phyloP scores from a whole-genome alignment of 1,139 yeast genomes.

The Yamadazyma atmosphaerica region DNA sequence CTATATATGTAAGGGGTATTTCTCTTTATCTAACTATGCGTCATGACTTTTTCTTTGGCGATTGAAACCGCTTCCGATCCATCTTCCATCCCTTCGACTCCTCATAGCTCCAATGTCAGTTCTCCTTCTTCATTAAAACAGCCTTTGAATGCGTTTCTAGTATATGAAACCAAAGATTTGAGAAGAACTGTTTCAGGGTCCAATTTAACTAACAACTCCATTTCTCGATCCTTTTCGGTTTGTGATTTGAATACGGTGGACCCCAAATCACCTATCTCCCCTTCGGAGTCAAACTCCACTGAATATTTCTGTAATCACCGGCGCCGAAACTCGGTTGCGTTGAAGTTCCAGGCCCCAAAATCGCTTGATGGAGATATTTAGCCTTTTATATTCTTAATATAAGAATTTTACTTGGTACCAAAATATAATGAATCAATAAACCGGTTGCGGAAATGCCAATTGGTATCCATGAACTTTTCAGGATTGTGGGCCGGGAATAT shows the following conservation, averaged over 20 bases:
- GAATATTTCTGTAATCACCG: not conserved
- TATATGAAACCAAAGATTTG: constrained; percentile 12
- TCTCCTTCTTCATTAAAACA: constrained; percentile 13
- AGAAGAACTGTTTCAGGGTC: constrained; percentile 12
- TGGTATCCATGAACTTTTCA: constrained; percentile 42
- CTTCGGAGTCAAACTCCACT: constrained; percentile 3
- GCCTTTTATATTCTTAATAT: too few relatives aligned
- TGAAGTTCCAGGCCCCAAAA: not conserved
- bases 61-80: constrained; percentile 18
- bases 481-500: constrained; percentile 24
- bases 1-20: too few relatives aligned
- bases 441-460: constrained; percentile 67
- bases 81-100: not conserved
- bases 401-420: constrained; percentile 69
- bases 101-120: not conserved
- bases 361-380: not conserved
- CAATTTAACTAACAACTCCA: constrained; percentile 4
- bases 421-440: constrained; percentile 79
- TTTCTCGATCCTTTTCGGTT: constrained; percentile 14
- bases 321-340: not conserved
- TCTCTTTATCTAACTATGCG: too few relatives aligned
- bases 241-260: constrained; percentile 15
- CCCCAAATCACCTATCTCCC: constrained; percentile 9
- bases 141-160: constrained; percentile 30
- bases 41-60: constrained; percentile 21